Base-by-base conservation (phyloP, 805 yeast genomes). In the Clavispora fructus region DNA sequence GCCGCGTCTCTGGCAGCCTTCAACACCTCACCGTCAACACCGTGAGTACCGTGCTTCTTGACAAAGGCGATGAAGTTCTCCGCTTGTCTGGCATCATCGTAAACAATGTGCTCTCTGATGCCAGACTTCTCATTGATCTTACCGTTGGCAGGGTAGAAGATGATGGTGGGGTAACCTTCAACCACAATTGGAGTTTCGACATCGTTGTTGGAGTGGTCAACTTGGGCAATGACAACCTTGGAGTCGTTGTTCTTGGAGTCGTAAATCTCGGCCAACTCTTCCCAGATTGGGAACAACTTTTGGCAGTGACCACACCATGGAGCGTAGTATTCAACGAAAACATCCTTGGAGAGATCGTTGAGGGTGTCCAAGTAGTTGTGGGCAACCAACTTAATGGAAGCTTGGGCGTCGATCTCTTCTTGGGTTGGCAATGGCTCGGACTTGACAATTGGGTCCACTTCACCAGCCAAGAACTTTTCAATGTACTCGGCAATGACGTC, bases 251-350 rank as follows among this genome's bases (percentile, higher is more conserved):
- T 64, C 61, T 82, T 80, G 43, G 75, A 65, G 49, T 71, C 73
- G 68, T 77, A 87, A 45, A 85, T 58, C 42, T 73, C 82, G 43
- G 92, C 97, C 54, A 94, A 79, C 63, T 91, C 94, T 64, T 87
- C 95, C 75, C 82, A 92, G 48, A 74, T 76, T 62, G 97, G 96
- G 43, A 92, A 92, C 65, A 90, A 77, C 69, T 79, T 87, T 77
- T 88, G 89, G 76, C 97, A 89, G 76, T 90, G 96, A 40, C 96
- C 95, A 75, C 96, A 90, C 97, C 97, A 91, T 71, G 95, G 95
- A 41, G 98, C 97, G 63, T 87, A 91, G 71, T 91, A 92, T 73
- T 88, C 87, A 46, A 92, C 96, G 47, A 91, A 69, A 32, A 87
- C 83, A 63, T 86, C 92, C 71, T 82, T 85, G 39, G 64, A 47